Conservation (phyloP, 2,329 filamentous ascomycete species). For the Colletotrichum sp. region DNA sequence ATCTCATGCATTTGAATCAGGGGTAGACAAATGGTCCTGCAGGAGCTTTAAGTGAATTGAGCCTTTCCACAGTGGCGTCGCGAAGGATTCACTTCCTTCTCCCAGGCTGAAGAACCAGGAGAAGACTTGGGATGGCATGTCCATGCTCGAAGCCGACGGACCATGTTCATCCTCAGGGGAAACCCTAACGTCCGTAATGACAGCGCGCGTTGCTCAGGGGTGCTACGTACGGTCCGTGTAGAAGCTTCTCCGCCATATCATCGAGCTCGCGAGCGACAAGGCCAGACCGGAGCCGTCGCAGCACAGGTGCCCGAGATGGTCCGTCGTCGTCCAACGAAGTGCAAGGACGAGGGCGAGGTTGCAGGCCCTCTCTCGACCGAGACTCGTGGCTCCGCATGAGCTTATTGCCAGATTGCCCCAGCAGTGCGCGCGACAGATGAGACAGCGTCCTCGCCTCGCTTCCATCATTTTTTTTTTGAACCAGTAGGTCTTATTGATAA, state of each 20-base stretch:
- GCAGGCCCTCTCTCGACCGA: not conserved
- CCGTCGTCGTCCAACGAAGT: not conserved
- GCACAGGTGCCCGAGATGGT: not conserved
- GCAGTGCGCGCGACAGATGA: not conserved
- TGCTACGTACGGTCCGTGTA: not conserved
- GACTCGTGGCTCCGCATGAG: not conserved
- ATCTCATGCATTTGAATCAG: slow-evolving; percentile 6
- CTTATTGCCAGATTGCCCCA: not conserved
- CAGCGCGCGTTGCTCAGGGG: not conserved
- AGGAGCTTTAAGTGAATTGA: not conserved
- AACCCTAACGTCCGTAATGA: not conserved
- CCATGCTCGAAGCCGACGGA: slow-evolving; percentile 9
- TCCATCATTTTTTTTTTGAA: not conserved
- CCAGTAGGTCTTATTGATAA: not conserved
- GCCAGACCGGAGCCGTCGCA: not conserved
- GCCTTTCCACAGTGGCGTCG: not conserved
- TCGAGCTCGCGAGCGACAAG: not conserved
- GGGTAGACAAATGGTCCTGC: slow-evolving; percentile 3
- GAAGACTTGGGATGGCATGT: not conserved
- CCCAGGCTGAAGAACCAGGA: not conserved
- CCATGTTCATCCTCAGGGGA: not conserved
- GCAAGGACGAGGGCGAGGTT: not conserved
- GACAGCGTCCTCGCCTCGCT: slow-evolving; percentile 9
- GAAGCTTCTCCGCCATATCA: not conserved
- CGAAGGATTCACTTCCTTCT: not conserved